Evolutionary conservation across 768 basidiomycete genomes (phyloP).

Genomic region (Lactarius quietus): DNA sequence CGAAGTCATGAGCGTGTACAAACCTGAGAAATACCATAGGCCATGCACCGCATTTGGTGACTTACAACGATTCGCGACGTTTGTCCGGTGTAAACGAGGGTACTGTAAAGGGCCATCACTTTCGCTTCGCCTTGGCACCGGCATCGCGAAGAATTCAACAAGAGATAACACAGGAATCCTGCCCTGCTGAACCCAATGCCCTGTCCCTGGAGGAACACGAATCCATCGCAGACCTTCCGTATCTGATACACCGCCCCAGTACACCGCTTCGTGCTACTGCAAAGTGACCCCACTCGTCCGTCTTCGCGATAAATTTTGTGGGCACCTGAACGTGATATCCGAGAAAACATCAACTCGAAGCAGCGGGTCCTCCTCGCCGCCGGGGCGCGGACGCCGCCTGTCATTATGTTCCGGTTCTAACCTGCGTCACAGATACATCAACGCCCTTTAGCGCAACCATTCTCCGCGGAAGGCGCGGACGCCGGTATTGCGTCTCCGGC

Average conservation of each 20-base stretch:
- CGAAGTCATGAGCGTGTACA: too few species aligned
- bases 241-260: constrained; percentile 45
- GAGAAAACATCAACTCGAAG: constrained; percentile 42
- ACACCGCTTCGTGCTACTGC: constrained; percentile 46
- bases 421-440: constrained; percentile 38
- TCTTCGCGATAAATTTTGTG: constrained; percentile 55
- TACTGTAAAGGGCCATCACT: too few species aligned
- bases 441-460: constrained; percentile 49
- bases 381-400: constrained; percentile 28
- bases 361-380: too few species aligned
- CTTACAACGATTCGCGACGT: background rate
- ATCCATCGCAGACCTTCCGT: constrained; percentile 35
- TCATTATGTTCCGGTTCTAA: constrained; percentile 44
- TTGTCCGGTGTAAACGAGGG: background rate
- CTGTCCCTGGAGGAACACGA: constrained; percentile 52
- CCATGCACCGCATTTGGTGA: background rate
- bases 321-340: constrained; percentile 46
- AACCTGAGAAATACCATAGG: background rate
- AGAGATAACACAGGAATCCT: constrained; percentile 36
- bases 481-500: constrained; percentile 33
- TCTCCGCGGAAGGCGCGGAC: constrained; percentile 34
- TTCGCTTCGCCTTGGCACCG: background rate
- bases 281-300: constrained; percentile 60
- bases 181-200: constrained; percentile 59
- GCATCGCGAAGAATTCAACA: constrained; percentile 37